Base-by-base conservation (phyloP, 805 yeast species). In the Starmerella ratchasimensis region DNA sequence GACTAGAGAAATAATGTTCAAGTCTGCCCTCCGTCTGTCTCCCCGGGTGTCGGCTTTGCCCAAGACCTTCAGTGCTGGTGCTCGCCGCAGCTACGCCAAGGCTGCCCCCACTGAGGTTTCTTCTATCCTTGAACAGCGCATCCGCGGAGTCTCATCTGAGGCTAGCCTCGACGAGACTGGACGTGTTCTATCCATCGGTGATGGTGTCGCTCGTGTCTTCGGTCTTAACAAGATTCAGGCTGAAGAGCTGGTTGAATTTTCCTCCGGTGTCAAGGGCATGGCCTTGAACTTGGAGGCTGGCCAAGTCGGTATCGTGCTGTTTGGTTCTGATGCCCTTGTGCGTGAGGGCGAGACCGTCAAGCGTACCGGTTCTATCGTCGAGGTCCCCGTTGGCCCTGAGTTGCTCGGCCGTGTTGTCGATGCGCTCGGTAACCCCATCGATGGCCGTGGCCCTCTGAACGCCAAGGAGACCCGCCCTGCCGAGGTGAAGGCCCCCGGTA, bases 251-350 rank as follows among this genome's bases (percentile, higher is more conserved):
- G 96, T 90, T 60, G 98, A 90, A 72, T 93, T 90, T 73, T 73
- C 95, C 46, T 83, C 98, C 45, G 98, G 99, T 74, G 97, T 88
- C 59, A 83, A 86, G 71, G 99, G 98, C 80, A 90, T 90, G 99
- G 97, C 98, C 62, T 76, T 90, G 64, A 90, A 90, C 78, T 81
- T 90, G 77, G 99, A 90, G 72, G 94, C 97, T 59, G 96, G 94
- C 68, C 97, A 90, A 71, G 99, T 90, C 65, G 99, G 99, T 83
- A 78, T 90, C 63, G 99, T 90, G 71, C 73, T 90, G 69, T 90
- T 90, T 74, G 99, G 98, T 73, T 86, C 97, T 52, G 99, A 90
- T 69, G 77, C 94, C 67, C 76, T 77, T 56, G 97, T 90, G 67
- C 86, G 84, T 72, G 96, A 90, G 74, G 97, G 98, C 72, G 95